These are phyloP conservation scores for Zygosaccharomyces bisporus DNA, from an alignment of 805 yeast genomes.

Conservation along the genomic window DNA sequence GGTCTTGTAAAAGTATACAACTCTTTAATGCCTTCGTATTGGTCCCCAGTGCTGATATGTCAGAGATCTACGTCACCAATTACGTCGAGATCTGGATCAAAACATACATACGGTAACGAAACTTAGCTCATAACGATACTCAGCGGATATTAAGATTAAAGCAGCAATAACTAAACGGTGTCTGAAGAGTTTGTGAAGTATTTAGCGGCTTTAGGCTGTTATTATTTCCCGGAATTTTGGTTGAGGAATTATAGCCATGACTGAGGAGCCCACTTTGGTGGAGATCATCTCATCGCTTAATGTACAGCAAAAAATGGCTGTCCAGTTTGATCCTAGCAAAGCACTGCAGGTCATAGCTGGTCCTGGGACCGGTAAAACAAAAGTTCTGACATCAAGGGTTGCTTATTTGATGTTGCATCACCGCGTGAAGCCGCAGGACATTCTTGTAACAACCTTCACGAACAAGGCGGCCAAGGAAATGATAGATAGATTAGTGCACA, in stretches of 20 bases:
- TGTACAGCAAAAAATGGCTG: conserved; percentile 44
- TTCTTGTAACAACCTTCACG: conserved; percentile 89
- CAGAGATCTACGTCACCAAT: neutral
- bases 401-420: conserved; percentile 57
- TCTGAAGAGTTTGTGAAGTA: neutral
- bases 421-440: conserved; percentile 52
- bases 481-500: conserved; percentile 52
- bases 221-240: neutral
- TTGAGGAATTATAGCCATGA: conserved; percentile 7
- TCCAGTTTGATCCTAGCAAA: conserved; percentile 38
- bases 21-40: too few relatives aligned
- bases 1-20: too few relatives aligned
- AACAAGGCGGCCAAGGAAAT: conserved; percentile 89
- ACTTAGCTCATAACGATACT: neutral
- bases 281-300: conserved; percentile 32
- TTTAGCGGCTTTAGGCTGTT: conserved; percentile 1
- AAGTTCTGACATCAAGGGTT: conserved; percentile 74
- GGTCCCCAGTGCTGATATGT: neutral
- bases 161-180: neutral
- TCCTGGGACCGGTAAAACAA: conserved; percentile 77
- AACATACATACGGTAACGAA: neutral
- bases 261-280: conserved; percentile 8
- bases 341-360: conserved; percentile 57
- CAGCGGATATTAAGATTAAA: neutral
- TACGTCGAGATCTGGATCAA: neutral